Evolutionary conservation across 23 red algal species (phyloP), one percentile per base, ranked within the genome.

Genomic region (Gracilaria vermiculophylla): DNA sequence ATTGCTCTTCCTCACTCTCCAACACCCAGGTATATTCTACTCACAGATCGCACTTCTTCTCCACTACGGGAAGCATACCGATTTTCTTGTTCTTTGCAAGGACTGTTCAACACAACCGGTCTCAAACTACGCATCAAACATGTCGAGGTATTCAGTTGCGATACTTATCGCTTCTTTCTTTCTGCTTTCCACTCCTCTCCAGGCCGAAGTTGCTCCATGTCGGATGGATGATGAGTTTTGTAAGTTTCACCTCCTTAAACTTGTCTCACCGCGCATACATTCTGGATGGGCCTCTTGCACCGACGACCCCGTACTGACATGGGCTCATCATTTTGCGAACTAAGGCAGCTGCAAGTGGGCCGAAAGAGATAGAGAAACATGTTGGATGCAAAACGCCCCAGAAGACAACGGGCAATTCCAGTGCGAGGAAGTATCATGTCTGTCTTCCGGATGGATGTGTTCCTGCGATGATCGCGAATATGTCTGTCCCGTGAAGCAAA

Each of bases 401-500:
- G 45, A 78, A 24, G 23, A 41, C 40, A 48, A 58, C 32, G 39
- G 40, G 50, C 42, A 32, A 76, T 69, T 44, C 61, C 62, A 70
- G 65, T 70, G 65, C 24, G 65, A 40, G 19, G 21, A 56, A 23
- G 36, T 49, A 7, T n/a, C 58, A 43, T 87, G 51, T 47, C 12
- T 23, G 47, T 6, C 23, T 31, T 23, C 47, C 8, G 83, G 83
- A 19, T 87, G 83, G 83, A 76, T 47, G 50, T 87, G 83, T 48
- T 87, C 83, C 17, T 87, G 83, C 40, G 66, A 62, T n/a, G 83
- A 62, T 33, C 58, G 80, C 11, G 64, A 64, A n/a, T 67, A 75
- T 47, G 33, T 87, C 17, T 87, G 83, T 57, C 42, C 69, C 9
- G 34, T 77, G 39, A 60, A 58, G 66, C 44, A 41, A 53, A 45